Evolutionary conservation across 2,329 filamentous ascomycete species (phyloP).

Genomic region (Dothiorella sarmentorum): DNA sequence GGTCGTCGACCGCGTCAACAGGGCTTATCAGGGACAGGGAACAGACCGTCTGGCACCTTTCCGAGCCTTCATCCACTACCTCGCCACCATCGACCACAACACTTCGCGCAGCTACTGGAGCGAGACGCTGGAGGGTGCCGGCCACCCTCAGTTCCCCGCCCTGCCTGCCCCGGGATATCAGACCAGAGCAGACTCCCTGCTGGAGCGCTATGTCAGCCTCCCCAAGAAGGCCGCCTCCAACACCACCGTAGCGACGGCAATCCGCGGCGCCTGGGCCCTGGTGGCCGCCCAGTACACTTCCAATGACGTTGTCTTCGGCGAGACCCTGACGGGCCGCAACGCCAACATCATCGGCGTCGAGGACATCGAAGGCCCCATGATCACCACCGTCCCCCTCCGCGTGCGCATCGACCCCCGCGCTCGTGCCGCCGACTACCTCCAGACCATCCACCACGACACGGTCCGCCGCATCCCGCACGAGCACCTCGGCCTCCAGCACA

Average conservation of each 20-base stretch:
- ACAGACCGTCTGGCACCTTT: constrained; percentile 19
- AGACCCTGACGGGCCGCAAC: constrained; percentile 36
- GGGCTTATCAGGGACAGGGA: neutral
- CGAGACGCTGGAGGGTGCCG: constrained; percentile 20
- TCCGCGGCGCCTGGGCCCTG: constrained; percentile 34
- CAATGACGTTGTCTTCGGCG: constrained; percentile 33
- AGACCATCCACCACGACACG: constrained; percentile 55
- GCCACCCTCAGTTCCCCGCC: constrained; percentile 41
- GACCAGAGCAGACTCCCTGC: too few species aligned
- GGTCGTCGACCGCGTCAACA: neutral
- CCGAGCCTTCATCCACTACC: constrained; percentile 17
- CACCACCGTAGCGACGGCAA: constrained; percentile 26
- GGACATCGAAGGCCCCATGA: constrained; percentile 35
- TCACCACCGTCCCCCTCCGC: constrained; percentile 40
- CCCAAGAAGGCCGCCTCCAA: constrained; percentile 17
- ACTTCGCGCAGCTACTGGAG: constrained; percentile 13
- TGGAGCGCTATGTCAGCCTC: constrained; percentile 33
- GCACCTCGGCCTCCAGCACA: constrained; percentile 38
- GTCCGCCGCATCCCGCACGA: constrained; percentile 46
- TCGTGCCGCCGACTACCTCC: constrained; percentile 52
- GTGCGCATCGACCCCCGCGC: constrained; percentile 32
- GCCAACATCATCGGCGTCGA: constrained; percentile 32
- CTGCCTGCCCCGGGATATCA: constrained; percentile 1
- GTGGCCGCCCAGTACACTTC: constrained; percentile 28
- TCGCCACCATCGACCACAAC: constrained; percentile 35